Base-by-base conservation (phyloP, 1,284 basidiomycete species). In the Stygiomarasmius scandens region DNA sequence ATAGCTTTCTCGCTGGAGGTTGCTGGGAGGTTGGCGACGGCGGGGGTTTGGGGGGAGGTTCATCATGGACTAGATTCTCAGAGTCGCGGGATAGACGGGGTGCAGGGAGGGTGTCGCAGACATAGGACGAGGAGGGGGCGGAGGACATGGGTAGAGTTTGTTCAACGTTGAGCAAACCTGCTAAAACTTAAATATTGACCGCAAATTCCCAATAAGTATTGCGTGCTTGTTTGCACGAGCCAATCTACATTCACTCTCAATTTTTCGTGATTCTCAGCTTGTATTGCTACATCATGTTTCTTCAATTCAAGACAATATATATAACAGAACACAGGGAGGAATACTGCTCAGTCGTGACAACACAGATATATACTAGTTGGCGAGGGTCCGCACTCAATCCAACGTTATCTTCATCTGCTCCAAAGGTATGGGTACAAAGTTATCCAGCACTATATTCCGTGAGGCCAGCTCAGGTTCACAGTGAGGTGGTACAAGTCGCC, bases 371-470 rank as follows among this genome's bases (percentile, higher is more conserved):
- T 50, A 41, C 34, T 44, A 47, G 53, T 58, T 59, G 60, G 49
- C 49, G 61, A 67, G 64, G 52, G 57, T 54, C 51, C 41, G 58
- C 58, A 54, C 72, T 68, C 79, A 93, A 76, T 96, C 93, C 77
- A 96, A 82, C 73, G 88, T 86, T 77, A 96, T 93, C 79, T 88
- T 89, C 79, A 96, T 77, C 76, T 95, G 86, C 73, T 96, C 93
- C 76, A 93, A 78, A 73, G 93, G 94, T 90, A 96, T 95, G 74
- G 93, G 93, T 72, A 89, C 89, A 81, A 98, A 98, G 68, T 85
- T 87, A 73, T 97, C 89, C 70, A 99, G 77, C 72, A 91, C 86
- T 76, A 99, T 95, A 52, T 88, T 89, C 71, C 91, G 87, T 65
- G 85, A 87, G 73, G 83, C 85, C 71, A 99, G 85, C 80, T 94